Base-by-base conservation (phyloP, 164 flowering plant species). In the Sedum album region DNA sequence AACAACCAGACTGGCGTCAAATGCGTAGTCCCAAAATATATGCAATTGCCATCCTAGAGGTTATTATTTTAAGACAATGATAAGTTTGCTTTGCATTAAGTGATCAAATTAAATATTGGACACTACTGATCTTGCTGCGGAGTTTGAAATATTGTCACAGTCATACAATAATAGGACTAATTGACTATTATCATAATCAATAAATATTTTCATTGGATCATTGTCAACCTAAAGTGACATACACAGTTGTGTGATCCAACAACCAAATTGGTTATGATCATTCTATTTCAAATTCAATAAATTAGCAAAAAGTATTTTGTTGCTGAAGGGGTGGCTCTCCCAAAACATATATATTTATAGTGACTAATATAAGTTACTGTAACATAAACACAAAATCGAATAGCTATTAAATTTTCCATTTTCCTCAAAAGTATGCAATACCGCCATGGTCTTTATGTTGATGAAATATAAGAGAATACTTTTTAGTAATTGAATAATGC, bases 191-290 rank as follows among this genome's bases (percentile, higher is more conserved):
- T 13, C 33, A 26, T 28, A 57, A 28, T 57, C 20, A 11, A 13
- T 10, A 7, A 57, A 28, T 25, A 17, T 57, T 57, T 26, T 57
- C 33, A 57, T 28, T 57, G 31, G 62, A 28, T 57, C 62, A 26
- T 28, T 26, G 33, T 4, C 62, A 57, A 28, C 62, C 33, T 57
- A 57, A 57, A 57, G 62, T 57, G 23, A 57, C 13, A 33, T 13
- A 26, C 62, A 57, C 62, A 28, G 62, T 28, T 57, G 62, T 57
- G 62, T 28, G 28, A 57, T 33, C 62, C 33, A 28, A 57, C 62
- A 57, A 44, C 62, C 62, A 28, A n/a, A n/a, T n/a, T n/a, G n/a
- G n/a, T n/a, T 57, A 26, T 57, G 31, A 30, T 15, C 8, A 30
- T 39, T 39, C n/a, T n/a, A n/a, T n/a, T n/a, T n/a, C n/a, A n/a